Evolutionary conservation across 129 eudicot genomes (phyloP).

Genomic region (Flaveria ramosissima): DNA sequence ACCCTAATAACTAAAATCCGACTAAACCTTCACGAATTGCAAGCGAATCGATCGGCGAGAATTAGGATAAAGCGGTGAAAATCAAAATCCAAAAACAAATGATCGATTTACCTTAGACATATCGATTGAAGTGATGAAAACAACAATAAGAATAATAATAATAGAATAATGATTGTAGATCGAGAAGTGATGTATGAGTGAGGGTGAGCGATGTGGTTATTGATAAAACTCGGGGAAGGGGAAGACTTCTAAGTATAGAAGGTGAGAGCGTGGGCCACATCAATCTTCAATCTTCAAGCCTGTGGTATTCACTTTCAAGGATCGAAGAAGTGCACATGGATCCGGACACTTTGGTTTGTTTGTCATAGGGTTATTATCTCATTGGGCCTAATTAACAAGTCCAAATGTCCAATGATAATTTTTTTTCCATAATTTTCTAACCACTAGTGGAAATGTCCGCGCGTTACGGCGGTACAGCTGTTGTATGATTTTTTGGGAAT

Average conservation of each 20-base stretch:
- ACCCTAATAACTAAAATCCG: constrained; percentile 7
- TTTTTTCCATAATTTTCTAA: too few relatives aligned
- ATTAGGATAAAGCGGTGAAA: background rate
- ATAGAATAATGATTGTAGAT: constrained; percentile 18
- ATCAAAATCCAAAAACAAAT: background rate
- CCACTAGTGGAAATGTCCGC: too few relatives aligned
- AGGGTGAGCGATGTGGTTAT: constrained; percentile 19
- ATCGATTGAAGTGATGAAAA: constrained; percentile 29
- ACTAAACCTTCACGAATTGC: background rate
- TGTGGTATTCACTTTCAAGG: too few relatives aligned
- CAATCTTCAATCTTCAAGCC: constrained; percentile 7
- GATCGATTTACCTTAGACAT: constrained; percentile 48
- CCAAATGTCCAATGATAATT: too few relatives aligned
- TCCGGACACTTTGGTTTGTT: too few relatives aligned
- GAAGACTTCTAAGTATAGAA: background rate
- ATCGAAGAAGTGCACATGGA: too few relatives aligned
- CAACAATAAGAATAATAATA: background rate
- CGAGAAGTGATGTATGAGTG: background rate
- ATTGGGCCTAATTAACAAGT: background rate
- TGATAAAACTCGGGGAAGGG: constrained; percentile 24
- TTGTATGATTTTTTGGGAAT: too few relatives aligned
- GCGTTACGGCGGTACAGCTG: too few relatives aligned
- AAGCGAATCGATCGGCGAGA: constrained; percentile 15
- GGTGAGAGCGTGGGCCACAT: constrained; percentile 48
- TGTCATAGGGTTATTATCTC: too few relatives aligned